phyloP scores from a whole-genome alignment of 768 basidiomycete species.

The Rickenella mellea region DNA sequence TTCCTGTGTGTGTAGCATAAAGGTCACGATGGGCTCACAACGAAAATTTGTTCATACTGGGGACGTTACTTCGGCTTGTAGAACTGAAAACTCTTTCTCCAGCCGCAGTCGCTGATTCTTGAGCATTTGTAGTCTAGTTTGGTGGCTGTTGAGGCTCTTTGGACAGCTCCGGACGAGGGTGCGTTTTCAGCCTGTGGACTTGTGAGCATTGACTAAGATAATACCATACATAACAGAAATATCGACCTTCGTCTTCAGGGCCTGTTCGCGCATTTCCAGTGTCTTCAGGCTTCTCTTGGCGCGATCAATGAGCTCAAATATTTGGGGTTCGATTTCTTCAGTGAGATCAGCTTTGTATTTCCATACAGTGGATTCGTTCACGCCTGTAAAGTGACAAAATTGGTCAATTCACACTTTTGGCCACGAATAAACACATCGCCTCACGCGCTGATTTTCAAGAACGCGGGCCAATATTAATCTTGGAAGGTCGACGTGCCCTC shows the following conservation, averaged over 20 bases:
- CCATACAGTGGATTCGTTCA: slow-evolving; percentile 63
- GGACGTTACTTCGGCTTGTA: slow-evolving; percentile 63
- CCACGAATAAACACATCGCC: slow-evolving; percentile 6
- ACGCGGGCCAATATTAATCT: slow-evolving; percentile 62
- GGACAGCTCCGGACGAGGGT: too few species aligned
- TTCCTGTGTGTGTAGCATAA: too few species aligned
- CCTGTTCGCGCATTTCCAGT: slow-evolving; percentile 51
- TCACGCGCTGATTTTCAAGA: slow-evolving; percentile 57
- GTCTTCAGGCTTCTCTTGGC: slow-evolving; percentile 59
- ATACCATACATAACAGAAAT: background rate
- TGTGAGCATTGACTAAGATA: slow-evolving; percentile 30
- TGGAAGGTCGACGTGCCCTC: slow-evolving; percentile 64
- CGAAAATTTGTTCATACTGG: too few species aligned
- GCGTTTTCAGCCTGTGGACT: slow-evolving; percentile 32
- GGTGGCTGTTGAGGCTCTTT: slow-evolving; percentile 41
- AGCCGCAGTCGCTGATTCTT: slow-evolving; percentile 58
- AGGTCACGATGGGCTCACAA: too few species aligned
- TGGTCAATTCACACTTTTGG: too few species aligned
- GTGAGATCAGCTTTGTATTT: slow-evolving; percentile 67
- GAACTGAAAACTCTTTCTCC: slow-evolving; percentile 47
- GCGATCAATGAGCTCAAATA: slow-evolving; percentile 61
- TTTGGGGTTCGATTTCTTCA: slow-evolving; percentile 78
- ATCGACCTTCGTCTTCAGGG: slow-evolving; percentile 55
- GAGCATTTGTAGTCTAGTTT: slow-evolving; percentile 52
- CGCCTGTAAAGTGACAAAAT: too few species aligned